phyloP scores from a whole-genome alignment of 345 rosid species.

The Streptanthus diversifolius region DNA sequence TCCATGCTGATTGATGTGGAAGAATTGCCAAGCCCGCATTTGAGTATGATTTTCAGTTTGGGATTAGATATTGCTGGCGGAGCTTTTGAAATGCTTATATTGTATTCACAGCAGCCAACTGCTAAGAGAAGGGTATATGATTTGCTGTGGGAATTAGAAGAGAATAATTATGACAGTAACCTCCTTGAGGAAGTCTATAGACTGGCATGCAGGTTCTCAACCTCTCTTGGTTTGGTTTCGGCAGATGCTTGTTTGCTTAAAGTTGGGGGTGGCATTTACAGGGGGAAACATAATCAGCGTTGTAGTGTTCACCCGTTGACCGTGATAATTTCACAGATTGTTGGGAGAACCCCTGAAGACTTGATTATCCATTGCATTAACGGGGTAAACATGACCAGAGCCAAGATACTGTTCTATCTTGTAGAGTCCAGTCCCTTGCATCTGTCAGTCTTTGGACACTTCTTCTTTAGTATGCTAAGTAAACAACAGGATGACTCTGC shows the following conservation, averaged over 20 bases:
- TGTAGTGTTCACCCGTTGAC: slow-evolving; percentile 56
- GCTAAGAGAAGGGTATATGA: slow-evolving; percentile 40
- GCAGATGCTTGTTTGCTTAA: slow-evolving; percentile 67
- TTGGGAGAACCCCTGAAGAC: slow-evolving; percentile 54
- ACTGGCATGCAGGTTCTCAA: slow-evolving; percentile 51
- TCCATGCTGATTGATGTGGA: slow-evolving; percentile 50
- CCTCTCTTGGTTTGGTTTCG: slow-evolving; percentile 40
- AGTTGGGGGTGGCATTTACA: slow-evolving; percentile 45
- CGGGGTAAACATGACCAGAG: slow-evolving; percentile 47
- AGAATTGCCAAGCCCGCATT: slow-evolving; percentile 26
- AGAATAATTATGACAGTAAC: slow-evolving; percentile 42
- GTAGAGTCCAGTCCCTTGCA: slow-evolving; percentile 72
- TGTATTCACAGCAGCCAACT: slow-evolving; percentile 51
- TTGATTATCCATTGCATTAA: slow-evolving; percentile 57
- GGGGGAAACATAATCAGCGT: slow-evolving; percentile 36
- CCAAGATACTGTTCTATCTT: slow-evolving; percentile 60
- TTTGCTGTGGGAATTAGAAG: slow-evolving; percentile 53
- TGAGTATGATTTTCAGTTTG: slow-evolving; percentile 39
- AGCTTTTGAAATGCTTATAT: slow-evolving; percentile 58
- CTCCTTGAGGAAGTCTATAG: slow-evolving; percentile 62
- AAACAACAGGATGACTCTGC: slow-evolving; percentile 28
- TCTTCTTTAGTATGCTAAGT: slow-evolving; percentile 38
- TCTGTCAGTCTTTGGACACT: slow-evolving; percentile 60
- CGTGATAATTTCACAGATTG: slow-evolving; percentile 46
- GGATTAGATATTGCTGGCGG: slow-evolving; percentile 61